Percentiles rank a stretch among this genome's conserved stretches.
phyloP scores from a whole-genome alignment of 345 rosid species.

The Balakata baccata region DNA sequence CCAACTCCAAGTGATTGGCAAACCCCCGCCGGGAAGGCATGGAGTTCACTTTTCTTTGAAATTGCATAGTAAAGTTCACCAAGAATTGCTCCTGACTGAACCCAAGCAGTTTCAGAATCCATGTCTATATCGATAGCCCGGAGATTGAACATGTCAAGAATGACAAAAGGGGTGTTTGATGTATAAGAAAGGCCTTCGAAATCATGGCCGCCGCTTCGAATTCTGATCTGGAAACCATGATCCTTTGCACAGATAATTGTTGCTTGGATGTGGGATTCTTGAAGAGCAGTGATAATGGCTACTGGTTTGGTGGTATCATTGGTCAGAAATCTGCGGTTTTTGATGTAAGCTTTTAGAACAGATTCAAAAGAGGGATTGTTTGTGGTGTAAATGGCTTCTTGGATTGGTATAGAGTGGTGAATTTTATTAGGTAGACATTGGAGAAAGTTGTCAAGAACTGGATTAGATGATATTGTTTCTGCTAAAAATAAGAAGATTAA shows the following conservation, averaged over 20 bases:
- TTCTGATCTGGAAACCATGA: constrained; percentile 16
- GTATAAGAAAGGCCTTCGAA: constrained; percentile 21
- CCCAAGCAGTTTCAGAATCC: constrained; percentile 15
- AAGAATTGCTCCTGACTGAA: constrained; percentile 18
- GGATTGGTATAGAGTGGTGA: neutral
- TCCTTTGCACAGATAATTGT: constrained; percentile 16
- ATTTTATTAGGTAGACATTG: neutral
- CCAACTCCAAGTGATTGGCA: constrained; percentile 15
- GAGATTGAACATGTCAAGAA: constrained; percentile 25
- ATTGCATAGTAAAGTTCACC: constrained; percentile 22
- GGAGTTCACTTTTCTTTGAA: constrained; percentile 16
- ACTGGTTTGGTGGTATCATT: constrained; percentile 1
- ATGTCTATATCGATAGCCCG: constrained; percentile 8
- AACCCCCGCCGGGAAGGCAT: constrained; percentile 15
- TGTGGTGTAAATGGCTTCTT: constrained; percentile 1
- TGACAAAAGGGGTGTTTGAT: constrained; percentile 13
- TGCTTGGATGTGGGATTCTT: constrained; percentile 24
- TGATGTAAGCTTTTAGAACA: neutral
- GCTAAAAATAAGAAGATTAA: neutral
- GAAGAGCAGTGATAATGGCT: constrained; percentile 1
- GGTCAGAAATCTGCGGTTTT: constrained; percentile 10
- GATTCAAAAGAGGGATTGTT: constrained; percentile 2
- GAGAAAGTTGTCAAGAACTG: neutral
- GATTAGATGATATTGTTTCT: neutral
- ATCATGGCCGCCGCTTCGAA: constrained; percentile 25